phyloP scores from a whole-genome alignment of 2,329 filamentous ascomycete species.

The Alternaria consortialis region DNA sequence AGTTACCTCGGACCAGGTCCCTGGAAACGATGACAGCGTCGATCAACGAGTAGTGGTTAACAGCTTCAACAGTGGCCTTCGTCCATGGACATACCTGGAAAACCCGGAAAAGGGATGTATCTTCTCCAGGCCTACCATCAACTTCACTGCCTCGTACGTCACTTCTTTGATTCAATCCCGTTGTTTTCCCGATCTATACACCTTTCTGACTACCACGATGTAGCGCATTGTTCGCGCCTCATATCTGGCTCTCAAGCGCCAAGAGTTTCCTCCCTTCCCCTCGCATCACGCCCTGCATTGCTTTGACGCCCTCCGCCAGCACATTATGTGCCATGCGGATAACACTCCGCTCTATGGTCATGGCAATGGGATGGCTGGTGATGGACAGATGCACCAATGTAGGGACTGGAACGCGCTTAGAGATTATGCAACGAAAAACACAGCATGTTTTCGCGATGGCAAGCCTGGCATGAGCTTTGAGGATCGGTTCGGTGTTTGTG shows the following conservation, averaged over 20 bases:
- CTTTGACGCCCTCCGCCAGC: slow-evolving; percentile 26
- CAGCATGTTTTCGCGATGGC: slow-evolving; percentile 39
- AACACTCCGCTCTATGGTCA: slow-evolving; percentile 27
- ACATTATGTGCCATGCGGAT: slow-evolving; percentile 31
- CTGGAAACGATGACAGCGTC: neutral
- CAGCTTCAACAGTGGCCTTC: slow-evolving; percentile 3
- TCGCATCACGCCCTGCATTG: slow-evolving; percentile 22
- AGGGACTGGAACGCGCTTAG: slow-evolving; percentile 24
- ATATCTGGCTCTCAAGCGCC: slow-evolving; percentile 4
- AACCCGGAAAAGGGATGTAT: slow-evolving; percentile 19
- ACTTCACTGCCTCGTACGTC: slow-evolving; percentile 28
- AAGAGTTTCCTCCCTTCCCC: slow-evolving; percentile 12
- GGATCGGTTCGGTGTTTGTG: slow-evolving; percentile 13
- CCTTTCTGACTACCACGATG: neutral
- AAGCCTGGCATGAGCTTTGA: slow-evolving; percentile 12
- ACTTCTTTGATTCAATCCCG: neutral
- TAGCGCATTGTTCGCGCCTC: slow-evolving; percentile 14
- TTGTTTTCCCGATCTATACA: neutral
- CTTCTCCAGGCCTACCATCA: slow-evolving; percentile 30
- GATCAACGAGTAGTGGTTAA: neutral
- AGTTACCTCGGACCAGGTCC: slow-evolving; percentile 2
- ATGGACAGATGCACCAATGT: slow-evolving; percentile 27
- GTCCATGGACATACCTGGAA: slow-evolving; percentile 13
- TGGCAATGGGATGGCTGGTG: slow-evolving; percentile 23
- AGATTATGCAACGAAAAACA: slow-evolving; percentile 29